Evolutionary conservation across 768 basidiomycete species (phyloP).

Genomic region (Amanita molliuscula): DNA sequence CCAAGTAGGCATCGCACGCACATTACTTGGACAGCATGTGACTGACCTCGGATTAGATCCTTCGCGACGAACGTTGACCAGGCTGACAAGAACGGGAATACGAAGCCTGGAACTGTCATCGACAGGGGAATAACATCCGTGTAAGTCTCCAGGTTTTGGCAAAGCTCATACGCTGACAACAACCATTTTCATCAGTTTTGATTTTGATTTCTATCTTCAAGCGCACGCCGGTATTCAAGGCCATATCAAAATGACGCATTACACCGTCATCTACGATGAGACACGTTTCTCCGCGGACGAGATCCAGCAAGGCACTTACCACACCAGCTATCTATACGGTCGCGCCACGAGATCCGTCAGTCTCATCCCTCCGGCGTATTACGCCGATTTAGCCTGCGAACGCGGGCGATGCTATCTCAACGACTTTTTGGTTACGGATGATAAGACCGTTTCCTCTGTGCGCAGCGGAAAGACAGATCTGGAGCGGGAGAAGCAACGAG

Average conservation of each 20-base stretch:
- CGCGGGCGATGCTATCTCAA: slow-evolving; percentile 69
- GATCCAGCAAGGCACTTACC: slow-evolving; percentile 64
- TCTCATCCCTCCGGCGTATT: slow-evolving; percentile 71
- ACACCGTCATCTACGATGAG: slow-evolving; percentile 75
- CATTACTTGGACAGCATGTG: slow-evolving; percentile 8
- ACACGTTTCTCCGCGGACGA: slow-evolving; percentile 54
- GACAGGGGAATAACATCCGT: slow-evolving; percentile 70
- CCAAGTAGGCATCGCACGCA: slow-evolving; percentile 28
- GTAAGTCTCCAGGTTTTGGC: slow-evolving; percentile 22
- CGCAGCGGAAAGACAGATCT: slow-evolving; percentile 19
- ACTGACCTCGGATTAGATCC: slow-evolving; percentile 24
- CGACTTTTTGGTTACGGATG: slow-evolving; percentile 49
- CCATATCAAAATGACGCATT: slow-evolving; percentile 64
- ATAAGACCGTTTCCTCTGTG: slow-evolving; percentile 28
- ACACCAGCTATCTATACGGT: slow-evolving; percentile 65
- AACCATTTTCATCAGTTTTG: slow-evolving; percentile 33
- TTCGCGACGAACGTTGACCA: slow-evolving; percentile 39
- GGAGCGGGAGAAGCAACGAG: slow-evolving; percentile 27
- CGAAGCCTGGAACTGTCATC: slow-evolving; percentile 69
- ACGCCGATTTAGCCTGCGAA: slow-evolving; percentile 78
- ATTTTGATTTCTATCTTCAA: slow-evolving; percentile 61
- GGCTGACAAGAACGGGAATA: slow-evolving; percentile 64
- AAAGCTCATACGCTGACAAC: background rate
- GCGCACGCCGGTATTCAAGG: slow-evolving; percentile 71
- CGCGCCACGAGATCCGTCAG: slow-evolving; percentile 81